phyloP scores from a whole-genome alignment of 768 basidiomycete species.

The Agrocybe praecox region DNA sequence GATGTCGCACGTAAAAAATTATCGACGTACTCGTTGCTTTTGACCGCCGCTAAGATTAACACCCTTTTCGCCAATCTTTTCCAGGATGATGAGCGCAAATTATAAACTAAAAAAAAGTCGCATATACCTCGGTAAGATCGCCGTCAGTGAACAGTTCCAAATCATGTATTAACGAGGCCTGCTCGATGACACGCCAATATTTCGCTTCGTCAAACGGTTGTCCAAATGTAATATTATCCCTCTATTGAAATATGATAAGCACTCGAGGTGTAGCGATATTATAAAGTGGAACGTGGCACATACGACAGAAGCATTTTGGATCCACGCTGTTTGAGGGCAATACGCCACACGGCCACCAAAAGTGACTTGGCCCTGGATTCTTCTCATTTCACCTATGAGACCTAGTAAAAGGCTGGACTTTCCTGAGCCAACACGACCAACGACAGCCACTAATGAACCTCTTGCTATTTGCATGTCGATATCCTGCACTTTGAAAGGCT shows the following conservation, averaged over 20 bases:
- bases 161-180: constrained; percentile 63
- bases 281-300: constrained; percentile 13
- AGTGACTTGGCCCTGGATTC: constrained; percentile 47
- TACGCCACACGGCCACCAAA: constrained; percentile 72
- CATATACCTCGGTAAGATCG: constrained; percentile 66
- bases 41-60: constrained; percentile 70
- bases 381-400: constrained; percentile 73
- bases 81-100: background rate
- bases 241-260: constrained; percentile 27
- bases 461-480: constrained; percentile 55
- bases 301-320: constrained; percentile 68
- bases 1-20: background rate
- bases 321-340: constrained; percentile 77
- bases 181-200: constrained; percentile 66
- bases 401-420: constrained; percentile 66
- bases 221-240: constrained; percentile 72
- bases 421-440: constrained; percentile 72
- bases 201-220: constrained; percentile 61
- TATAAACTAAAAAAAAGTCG: background rate
- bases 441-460: constrained; percentile 63
- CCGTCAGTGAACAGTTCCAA: constrained; percentile 68
- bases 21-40: constrained; percentile 49
- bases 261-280: background rate
- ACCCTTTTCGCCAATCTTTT: constrained; percentile 74
- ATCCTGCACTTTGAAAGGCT: constrained; percentile 53